Base-by-base conservation (phyloP, 2,329 filamentous ascomycete species). In the Blastomyces emzantsi region DNA sequence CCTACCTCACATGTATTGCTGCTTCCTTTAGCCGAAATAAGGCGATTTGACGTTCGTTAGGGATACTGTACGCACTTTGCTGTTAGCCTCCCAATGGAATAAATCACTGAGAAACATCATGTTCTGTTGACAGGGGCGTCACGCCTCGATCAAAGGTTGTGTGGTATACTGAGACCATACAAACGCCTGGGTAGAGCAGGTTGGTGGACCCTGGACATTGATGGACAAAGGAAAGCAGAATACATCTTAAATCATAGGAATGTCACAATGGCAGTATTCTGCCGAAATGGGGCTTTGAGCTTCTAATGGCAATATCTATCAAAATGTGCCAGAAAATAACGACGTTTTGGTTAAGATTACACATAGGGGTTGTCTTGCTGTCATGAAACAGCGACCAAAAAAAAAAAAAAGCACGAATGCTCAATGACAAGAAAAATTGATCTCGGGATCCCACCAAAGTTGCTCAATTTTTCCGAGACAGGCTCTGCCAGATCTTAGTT, bases 391-490 rank as follows among this genome's bases (percentile, higher is more conserved):
- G 49, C 49, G 15, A 30, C 28, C 2, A 30, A 30, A 30, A 30
- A 30, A 30, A 30, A 30, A 17, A 52, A 25, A 45, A 7, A 45
- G 17, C 5, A 13, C 9, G 17, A 30, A 19, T 30, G 47, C 22
- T 25, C 47, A 49, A 25, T 4, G 47, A 49, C 3, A 13, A 49
- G 1, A 49, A 49, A 25, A 25, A 4, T 4, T 9, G 22, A 25
- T 52, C 49, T 2, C 3, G 25, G 49, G 25, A 7, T 52, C 22
- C 25, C 49, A 52, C 25, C 49, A 39, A 43, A n/a, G 1, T 39
- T 51, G 60, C 28, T 47, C 60, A 61, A 30, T 8, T 54, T 11
- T 39, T 61, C 60, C 60, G 13, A 33, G 60, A 61, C 41, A 39
- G 22, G 45, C 41, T n/a, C 45, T 52, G 47, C 60, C 30, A 36